Evolutionary conservation across 768 basidiomycete species (phyloP).

Genomic region (Naganishia kalamii): DNA sequence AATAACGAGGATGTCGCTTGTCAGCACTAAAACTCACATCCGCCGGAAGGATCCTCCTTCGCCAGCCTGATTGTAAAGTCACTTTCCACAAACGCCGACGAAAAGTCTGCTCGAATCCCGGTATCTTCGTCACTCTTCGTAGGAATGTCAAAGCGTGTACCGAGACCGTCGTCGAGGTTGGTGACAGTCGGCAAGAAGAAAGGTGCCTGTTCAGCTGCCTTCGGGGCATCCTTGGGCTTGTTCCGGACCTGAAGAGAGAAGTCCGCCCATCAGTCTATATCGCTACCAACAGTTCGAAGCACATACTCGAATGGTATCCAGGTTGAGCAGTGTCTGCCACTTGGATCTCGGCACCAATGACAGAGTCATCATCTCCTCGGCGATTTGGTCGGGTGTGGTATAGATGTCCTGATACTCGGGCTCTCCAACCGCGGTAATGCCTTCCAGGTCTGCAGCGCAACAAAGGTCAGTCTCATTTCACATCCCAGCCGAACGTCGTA

Average conservation of each 20-base stretch:
- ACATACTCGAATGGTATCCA: constrained; percentile 83
- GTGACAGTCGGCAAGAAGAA: constrained; percentile 81
- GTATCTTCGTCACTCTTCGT: constrained; percentile 35
- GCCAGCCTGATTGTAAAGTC: constrained; percentile 64
- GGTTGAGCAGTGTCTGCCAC: constrained; percentile 95
- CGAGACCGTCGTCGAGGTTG: constrained; percentile 63
- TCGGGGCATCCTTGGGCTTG: constrained; percentile 91
- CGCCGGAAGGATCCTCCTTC: constrained; percentile 55
- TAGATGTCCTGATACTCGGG: constrained; percentile 61
- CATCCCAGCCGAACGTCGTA: not conserved
- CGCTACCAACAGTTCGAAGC: not conserved
- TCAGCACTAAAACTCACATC: constrained; percentile 57
- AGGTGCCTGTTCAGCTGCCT: constrained; percentile 88
- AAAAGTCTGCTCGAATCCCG: constrained; percentile 43
- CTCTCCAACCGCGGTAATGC: constrained; percentile 60
- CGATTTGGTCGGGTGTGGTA: constrained; percentile 78
- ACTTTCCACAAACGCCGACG: constrained; percentile 46
- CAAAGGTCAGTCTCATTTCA: not conserved
- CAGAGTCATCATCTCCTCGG: constrained; percentile 84
- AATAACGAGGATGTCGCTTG: not conserved
- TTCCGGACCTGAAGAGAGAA: constrained; percentile 66
- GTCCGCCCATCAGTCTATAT: not conserved
- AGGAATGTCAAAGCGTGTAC: constrained; percentile 65
- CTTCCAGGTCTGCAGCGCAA: constrained; percentile 59
- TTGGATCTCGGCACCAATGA: constrained; percentile 83